Evolutionary conservation across 108 stramenopile species (phyloP).

Genomic region (Cylindrotheca fusiformis): DNA sequence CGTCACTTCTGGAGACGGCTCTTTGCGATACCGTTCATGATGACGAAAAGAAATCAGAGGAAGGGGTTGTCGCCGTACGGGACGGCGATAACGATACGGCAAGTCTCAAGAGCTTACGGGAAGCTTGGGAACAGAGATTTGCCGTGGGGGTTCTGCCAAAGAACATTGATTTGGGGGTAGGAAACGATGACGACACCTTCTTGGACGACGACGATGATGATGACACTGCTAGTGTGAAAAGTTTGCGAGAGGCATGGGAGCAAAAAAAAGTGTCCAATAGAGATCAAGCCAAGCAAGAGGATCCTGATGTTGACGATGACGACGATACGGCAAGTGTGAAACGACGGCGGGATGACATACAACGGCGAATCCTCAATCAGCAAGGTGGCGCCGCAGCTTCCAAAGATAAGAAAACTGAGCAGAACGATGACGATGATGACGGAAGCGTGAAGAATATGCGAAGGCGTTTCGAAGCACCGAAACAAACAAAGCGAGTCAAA

Average conservation of each 20-base stretch:
- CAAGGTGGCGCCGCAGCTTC: neutral
- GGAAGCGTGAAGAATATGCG: slow-evolving; percentile 25
- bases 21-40: too few species aligned
- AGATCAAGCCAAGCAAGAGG: neutral
- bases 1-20: too few species aligned
- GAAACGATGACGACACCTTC: neutral
- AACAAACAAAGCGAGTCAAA: slow-evolving; percentile 4
- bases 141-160: too few species aligned
- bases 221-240: slow-evolving; percentile 23
- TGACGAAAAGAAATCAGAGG: slow-evolving; percentile 17
- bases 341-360: neutral
- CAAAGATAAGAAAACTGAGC: neutral
- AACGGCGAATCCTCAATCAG: neutral
- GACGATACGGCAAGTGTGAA: neutral
- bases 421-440: slow-evolving; percentile 7
- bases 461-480: slow-evolving; percentile 19
- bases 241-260: slow-evolving; percentile 23
- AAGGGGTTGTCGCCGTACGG: neutral
- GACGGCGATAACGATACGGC: slow-evolving; percentile 15
- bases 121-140: neutral
- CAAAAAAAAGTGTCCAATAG: neutral
- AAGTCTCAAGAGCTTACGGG: slow-evolving; percentile 26
- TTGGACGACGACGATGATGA: neutral
- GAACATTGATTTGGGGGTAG: too few species aligned
- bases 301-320: neutral